Evolutionary conservation across 1,284 basidiomycete species (phyloP), one percentile per base, ranked within the genome.

Genomic region (Mycena citricolor): DNA sequence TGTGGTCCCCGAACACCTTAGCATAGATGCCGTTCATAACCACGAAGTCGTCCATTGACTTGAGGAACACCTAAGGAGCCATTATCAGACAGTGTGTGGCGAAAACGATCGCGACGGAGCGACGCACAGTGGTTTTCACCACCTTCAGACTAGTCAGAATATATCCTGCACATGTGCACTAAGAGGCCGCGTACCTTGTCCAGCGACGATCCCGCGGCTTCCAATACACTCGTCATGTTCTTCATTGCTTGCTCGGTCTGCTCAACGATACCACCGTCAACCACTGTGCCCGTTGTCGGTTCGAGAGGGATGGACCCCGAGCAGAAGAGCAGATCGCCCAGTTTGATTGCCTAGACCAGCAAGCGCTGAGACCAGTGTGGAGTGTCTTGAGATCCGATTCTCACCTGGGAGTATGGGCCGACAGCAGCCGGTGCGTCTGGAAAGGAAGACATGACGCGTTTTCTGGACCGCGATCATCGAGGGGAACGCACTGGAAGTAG

Each of bases 261-360:
- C 48, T 74, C 85, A 60, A 89, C 83, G 47, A 98, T 80, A 25
- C 87, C 93, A 17, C 87, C 90, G 13, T 68, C 67, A 39, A 91
- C 85, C 59, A 97, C 69, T 57, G 86, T 73, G 68, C 83, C 85
- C 13, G 81, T 82, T 30, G 72, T 60, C 8, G 94, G 90, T 61
- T 89, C 81, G 49, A 97, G 74, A 1, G 92, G 89, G 59, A 98
- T 90, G 61, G 86, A 90, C 41, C 95, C 95, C 5, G 91, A 95
- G 36, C 84, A 76, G 70, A 94, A 97, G 55, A 97, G 81, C 44
- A 94, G 76, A 56, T 90, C 83, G 47, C 90, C 90, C 54, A 82
- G 78, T 60, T 88, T 89, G 67, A 94, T 80, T 8, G 87, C 93
- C 44, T 46, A 23, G 20, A 8, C 13, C 16, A 8, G 22, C 13